A percentile compares a stretch with the other conserved stretches of the same genome.
Evolutionary conservation across 108 stramenopile species (phyloP).

Genomic region (Parmales sp.): DNA sequence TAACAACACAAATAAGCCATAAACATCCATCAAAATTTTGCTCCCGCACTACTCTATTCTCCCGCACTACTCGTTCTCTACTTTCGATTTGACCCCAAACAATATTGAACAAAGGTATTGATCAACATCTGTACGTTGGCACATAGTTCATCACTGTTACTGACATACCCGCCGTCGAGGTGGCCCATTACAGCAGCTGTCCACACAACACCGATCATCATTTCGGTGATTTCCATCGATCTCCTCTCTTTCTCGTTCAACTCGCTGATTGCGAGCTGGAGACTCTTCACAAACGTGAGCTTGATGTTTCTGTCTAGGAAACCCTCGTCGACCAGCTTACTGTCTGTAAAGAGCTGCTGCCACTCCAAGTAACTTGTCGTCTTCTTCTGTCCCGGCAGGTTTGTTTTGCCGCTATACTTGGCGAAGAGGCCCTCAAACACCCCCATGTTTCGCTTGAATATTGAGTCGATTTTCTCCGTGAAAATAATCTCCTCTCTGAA

Average conservation of each 20-base stretch:
- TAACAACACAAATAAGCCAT: no score
- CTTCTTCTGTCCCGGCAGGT: conserved; percentile 1
- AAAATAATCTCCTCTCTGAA: not conserved
- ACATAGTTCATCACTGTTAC: no score
- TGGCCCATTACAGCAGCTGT: not conserved
- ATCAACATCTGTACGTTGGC: not conserved
- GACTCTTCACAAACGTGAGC: not conserved
- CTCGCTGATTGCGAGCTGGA: not conserved
- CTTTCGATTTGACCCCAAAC: not conserved
- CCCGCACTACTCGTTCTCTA: no score
- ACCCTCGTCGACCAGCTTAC: not conserved
- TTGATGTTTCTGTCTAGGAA: conserved; percentile 5
- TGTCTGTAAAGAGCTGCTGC: not conserved
- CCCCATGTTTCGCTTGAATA: not conserved
- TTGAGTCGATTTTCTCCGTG: not conserved
- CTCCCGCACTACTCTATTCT: no score
- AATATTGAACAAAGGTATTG: not conserved
- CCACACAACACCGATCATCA: not conserved
- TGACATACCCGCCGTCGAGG: not conserved
- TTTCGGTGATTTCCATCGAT: not conserved
- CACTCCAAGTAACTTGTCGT: not conserved
- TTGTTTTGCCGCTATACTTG: not conserved
- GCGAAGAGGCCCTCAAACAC: not conserved
- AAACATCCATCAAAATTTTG: no score
- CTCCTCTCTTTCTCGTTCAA: not conserved